Percentiles rank a stretch among this genome's conserved stretches.
These are phyloP conservation scores for Bothia castanella DNA, from an alignment of 1,284 basidiomycete species.

Conservation along the genomic window DNA sequence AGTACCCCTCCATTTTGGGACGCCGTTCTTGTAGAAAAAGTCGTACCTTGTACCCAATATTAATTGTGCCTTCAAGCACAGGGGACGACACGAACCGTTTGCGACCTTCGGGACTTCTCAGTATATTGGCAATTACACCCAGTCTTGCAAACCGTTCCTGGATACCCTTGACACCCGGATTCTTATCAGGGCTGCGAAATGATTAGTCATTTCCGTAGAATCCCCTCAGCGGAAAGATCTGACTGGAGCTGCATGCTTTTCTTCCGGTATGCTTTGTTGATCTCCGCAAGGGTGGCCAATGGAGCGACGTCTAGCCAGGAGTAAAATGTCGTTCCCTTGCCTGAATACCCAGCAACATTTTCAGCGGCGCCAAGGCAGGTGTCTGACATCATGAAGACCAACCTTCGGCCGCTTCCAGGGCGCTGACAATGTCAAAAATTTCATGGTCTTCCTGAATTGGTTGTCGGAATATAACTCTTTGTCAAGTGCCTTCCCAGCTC, in stretches of 20 bases:
- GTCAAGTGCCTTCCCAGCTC: not conserved
- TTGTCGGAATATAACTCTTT: slow-evolving; percentile 7
- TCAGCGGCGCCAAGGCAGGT: slow-evolving; percentile 2
- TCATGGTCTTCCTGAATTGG: slow-evolving; percentile 78
- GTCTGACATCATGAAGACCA: slow-evolving; percentile 10
- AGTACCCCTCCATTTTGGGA: slow-evolving; percentile 84
- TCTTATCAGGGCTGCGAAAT: slow-evolving; percentile 81
- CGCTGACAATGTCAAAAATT: slow-evolving; percentile 92
- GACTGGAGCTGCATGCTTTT: slow-evolving; percentile 86
- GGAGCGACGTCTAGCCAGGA: slow-evolving; percentile 74
- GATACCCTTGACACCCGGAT: slow-evolving; percentile 73
- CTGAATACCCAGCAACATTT: slow-evolving; percentile 32
- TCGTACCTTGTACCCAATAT: slow-evolving; percentile 57
- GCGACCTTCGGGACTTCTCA: slow-evolving; percentile 72
- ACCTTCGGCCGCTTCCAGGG: slow-evolving; percentile 81
- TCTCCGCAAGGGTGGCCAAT: slow-evolving; percentile 67
- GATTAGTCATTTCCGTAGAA: slow-evolving; percentile 9
- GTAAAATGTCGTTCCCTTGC: slow-evolving; percentile 88
- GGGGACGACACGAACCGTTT: slow-evolving; percentile 55
- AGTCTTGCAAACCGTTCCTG: slow-evolving; percentile 86
- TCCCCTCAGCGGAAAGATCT: slow-evolving; percentile 26
- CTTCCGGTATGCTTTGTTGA: slow-evolving; percentile 85
- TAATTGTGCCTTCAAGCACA: not conserved
- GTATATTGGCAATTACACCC: slow-evolving; percentile 79
- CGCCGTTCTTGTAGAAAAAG: slow-evolving; percentile 89